These are phyloP conservation scores for Saccharomycopsis sp. DNA, from an alignment of 805 yeast genomes.

Conservation along the genomic window DNA sequence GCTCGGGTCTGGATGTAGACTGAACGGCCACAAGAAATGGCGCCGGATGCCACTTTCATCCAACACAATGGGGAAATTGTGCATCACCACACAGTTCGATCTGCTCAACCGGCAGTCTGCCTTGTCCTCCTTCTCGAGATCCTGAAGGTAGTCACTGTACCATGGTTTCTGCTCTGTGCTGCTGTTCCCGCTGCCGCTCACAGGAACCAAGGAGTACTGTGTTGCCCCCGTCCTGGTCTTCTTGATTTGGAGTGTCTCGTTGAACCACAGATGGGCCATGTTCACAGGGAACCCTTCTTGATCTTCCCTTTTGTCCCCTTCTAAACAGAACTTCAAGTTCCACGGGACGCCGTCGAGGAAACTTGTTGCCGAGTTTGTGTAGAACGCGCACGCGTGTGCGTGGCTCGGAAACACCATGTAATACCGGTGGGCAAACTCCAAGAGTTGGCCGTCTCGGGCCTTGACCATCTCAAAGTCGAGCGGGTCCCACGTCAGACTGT, in stretches of 20 bases:
- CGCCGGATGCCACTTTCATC: constrained; percentile 3
- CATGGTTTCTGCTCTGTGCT: neutral
- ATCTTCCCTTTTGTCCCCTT: neutral
- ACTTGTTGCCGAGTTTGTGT: too few species aligned
- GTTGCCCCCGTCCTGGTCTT: too few species aligned
- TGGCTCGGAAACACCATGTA: constrained; percentile 12
- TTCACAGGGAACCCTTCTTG: neutral
- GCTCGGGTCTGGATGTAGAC: too few species aligned
- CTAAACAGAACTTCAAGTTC: too few species aligned
- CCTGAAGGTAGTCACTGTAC: too few species aligned
- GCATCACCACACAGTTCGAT: constrained; percentile 11
- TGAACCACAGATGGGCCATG: constrained; percentile 1
- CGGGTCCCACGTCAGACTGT: constrained; percentile 5
- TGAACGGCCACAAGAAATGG: constrained; percentile 16
- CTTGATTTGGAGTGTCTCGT: neutral
- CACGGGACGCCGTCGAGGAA: too few species aligned
- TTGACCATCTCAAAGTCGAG: constrained; percentile 11
- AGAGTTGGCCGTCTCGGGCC: constrained; percentile 6
- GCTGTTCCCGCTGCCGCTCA: neutral
- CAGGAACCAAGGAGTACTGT: neutral
- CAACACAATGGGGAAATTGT: constrained; percentile 15
- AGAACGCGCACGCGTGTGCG: constrained; percentile 3
- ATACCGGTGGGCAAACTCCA: constrained; percentile 12
- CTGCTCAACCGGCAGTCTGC: constrained; percentile 3
- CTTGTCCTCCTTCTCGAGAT: neutral